A percentile compares a stretch with the other conserved stretches of the same genome.
Conservation (phyloP, 768 basidiomycete genomes). For the Lactarius sanguifluus region DNA sequence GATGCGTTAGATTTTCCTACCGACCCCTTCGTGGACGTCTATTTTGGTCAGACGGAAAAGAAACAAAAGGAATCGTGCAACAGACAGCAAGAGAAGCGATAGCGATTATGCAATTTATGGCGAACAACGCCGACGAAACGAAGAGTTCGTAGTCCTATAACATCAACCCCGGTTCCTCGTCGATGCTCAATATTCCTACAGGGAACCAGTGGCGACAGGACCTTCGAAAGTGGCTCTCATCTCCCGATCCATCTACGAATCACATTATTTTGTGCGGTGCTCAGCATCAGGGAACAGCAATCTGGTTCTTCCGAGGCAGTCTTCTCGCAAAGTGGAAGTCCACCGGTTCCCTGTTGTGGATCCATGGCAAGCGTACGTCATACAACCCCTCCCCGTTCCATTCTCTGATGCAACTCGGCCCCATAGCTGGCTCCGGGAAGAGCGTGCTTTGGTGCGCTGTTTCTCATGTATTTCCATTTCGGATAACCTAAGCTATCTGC, state of each 20-base stretch:
- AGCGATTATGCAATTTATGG: not conserved
- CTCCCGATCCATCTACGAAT: not conserved
- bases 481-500: not conserved
- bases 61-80: not conserved
- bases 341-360: not conserved
- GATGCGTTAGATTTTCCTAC: not conserved
- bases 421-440: not conserved
- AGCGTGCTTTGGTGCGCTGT: not conserved
- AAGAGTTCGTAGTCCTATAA: not conserved
- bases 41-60: not conserved
- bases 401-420: not conserved
- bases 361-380: not conserved
- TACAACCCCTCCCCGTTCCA: not conserved
- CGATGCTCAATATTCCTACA: not conserved
- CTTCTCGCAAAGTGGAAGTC: not conserved
- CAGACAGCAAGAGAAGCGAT: not conserved
- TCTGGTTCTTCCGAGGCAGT: not conserved
- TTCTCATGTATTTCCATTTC: not conserved
- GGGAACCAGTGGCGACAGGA: not conserved
- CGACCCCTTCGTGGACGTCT: not conserved
- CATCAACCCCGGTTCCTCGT: not conserved
- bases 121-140: not conserved
- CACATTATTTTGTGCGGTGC: not conserved
- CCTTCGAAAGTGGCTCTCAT: slow-evolving; percentile 2
- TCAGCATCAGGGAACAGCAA: not conserved